Percentiles rank a stretch among this genome's conserved stretches.
phyloP scores from a whole-genome alignment of 495 filamentous ascomycete species.

The Hyphodiscus hymeniophilus region DNA sequence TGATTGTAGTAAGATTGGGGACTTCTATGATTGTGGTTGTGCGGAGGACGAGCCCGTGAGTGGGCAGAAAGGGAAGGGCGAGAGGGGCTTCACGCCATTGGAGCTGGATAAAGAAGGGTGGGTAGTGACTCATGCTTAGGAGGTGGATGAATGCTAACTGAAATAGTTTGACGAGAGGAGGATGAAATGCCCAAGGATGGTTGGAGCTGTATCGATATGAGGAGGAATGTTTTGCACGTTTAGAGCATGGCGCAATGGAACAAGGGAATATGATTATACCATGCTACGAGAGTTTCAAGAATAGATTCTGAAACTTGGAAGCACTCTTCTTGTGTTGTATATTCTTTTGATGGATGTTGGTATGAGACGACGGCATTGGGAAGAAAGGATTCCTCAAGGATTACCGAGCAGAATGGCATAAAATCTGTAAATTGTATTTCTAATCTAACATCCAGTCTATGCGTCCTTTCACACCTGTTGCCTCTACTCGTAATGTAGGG shows the following conservation, averaged over 20 bases:
- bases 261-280: background rate
- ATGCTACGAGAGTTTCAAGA: background rate
- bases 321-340: background rate
- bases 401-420: no score
- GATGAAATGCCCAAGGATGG: conserved; percentile 1
- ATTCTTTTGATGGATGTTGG: no score
- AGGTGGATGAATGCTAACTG: conserved; percentile 4
- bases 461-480: no score
- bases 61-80: conserved; percentile 8
- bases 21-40: conserved; percentile 95
- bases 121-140: background rate
- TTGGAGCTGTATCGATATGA: background rate
- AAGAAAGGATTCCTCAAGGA: no score
- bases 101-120: conserved; percentile 33
- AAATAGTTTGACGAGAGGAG: conserved; percentile 19
- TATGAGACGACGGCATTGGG: no score
- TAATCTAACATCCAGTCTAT: no score
- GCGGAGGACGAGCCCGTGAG: conserved; percentile 51
- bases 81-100: conserved; percentile 20
- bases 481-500: no score
- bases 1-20: conserved; percentile 82
- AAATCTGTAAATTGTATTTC: no score
- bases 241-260: conserved; percentile 12
- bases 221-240: background rate
- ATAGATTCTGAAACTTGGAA: background rate